phyloP scores from a whole-genome alignment of 495 filamentous ascomycete genomes.

The Pseudevernia furfuracea region DNA sequence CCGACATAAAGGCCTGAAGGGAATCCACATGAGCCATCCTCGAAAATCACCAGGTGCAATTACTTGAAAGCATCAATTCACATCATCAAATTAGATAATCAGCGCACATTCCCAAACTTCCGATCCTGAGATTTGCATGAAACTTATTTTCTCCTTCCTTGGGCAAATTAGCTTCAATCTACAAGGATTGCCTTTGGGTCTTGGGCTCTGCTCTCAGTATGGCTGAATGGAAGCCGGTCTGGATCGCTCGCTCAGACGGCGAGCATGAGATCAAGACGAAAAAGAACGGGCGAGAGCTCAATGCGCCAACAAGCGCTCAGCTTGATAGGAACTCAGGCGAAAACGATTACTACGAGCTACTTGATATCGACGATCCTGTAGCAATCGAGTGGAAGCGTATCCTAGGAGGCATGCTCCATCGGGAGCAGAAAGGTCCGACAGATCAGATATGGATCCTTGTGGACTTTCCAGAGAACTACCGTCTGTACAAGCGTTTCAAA shows the following conservation, averaged over 20 bases:
- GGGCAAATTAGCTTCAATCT: background rate
- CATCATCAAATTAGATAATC: background rate
- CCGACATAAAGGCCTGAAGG: background rate
- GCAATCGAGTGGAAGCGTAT: conserved; percentile 47
- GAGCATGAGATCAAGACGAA: conserved; percentile 24
- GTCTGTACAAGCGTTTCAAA: conserved; percentile 51
- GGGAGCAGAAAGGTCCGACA: conserved; percentile 32
- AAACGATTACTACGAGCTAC: conserved; percentile 38
- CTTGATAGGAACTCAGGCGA: conserved; percentile 39
- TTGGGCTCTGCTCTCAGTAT: background rate
- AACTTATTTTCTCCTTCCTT: background rate
- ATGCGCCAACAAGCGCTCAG: conserved; percentile 39
- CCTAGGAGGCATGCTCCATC: conserved; percentile 44
- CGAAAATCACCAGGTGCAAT: background rate
- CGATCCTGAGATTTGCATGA: background rate
- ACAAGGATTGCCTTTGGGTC: background rate
- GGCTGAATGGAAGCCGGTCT: conserved; percentile 19
- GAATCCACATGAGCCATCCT: background rate
- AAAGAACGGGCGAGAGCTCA: conserved; percentile 31
- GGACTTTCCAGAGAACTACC: conserved; percentile 49
- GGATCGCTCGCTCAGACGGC: conserved; percentile 22
- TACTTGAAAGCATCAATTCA: background rate
- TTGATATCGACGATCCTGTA: conserved; percentile 15
- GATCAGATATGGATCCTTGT: conserved; percentile 41
- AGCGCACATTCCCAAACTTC: background rate